These are phyloP conservation scores for Blastocystis sp. DNA, from an alignment of 352 stramenopile species.

Conservation along the genomic window DNA sequence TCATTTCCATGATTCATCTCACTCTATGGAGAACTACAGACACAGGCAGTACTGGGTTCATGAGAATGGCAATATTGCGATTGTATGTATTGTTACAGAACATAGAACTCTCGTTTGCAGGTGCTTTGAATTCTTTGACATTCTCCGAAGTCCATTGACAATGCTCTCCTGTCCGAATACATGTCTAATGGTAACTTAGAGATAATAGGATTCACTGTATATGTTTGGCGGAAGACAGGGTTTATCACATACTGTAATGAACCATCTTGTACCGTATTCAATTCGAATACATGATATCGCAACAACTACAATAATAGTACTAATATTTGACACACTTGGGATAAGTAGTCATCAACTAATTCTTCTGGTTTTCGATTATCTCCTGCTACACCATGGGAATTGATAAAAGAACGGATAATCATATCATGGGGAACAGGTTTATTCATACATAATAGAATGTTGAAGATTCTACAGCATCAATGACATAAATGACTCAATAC, in stretches of 20 bases:
- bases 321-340: neutral
- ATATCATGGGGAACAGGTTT: neutral
- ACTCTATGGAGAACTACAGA: neutral
- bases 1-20: neutral
- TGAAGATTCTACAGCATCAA: slow-evolving; percentile 44
- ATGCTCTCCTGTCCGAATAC: neutral
- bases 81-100: slow-evolving; percentile 38
- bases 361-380: neutral
- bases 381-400: neutral
- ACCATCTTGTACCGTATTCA: neutral
- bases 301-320: slow-evolving; percentile 8
- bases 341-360: neutral
- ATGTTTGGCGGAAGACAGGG: slow-evolving; percentile 13
- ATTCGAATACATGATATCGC: neutral
- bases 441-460: slow-evolving; percentile 30
- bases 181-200: neutral
- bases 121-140: slow-evolving; percentile 7
- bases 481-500: neutral
- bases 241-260: neutral
- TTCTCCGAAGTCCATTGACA: slow-evolving; percentile 27
- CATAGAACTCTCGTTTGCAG: neutral
- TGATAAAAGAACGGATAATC: slow-evolving; percentile 6
- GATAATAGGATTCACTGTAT: neutral
- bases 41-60: neutral
- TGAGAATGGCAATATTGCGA: slow-evolving; percentile 32